Evolutionary conservation across 2,329 filamentous ascomycete genomes (phyloP), one percentile per base, ranked within the genome.

Genomic region (Neospermospora avenae): DNA sequence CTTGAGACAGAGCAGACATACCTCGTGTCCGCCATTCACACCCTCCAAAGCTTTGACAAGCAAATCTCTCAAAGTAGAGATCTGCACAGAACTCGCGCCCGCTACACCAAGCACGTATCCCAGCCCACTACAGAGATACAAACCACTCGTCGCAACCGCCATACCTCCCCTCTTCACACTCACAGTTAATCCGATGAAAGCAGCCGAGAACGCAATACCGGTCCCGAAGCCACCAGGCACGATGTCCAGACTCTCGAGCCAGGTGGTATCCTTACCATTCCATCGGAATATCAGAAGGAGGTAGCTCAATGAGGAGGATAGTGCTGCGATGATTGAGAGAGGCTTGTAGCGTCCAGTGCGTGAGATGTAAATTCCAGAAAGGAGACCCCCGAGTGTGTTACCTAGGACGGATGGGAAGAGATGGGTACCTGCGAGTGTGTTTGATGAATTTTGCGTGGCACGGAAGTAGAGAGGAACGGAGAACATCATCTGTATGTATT

Each of bases 401-500:
- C 87, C 88, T 0, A 82, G 73, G 0, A 91, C 86, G 0, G 87
- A 84, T 0, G 88, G 88, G 42, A 90, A 78, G 0, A 91, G 75
- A 66, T 89, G 84, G 0, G 81, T 73, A 0, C 81, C 81, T 0
- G 87, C 85, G 1, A 76, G 74, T 0, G 86, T 84, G 46, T 81
- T 84, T 0, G 82, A 84, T 2, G 79, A 80, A 0, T 77, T 75
- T 4, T 80, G 75, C 0, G 86, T 86, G 0, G 87, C 81, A 59
- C 88, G 84, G 64, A 90, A 91, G 73, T 90, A 90, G 0, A 90
- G 72, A 0, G 88, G 88, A 0, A 90, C 80, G 0, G 81, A 80
- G 57, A 85, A 86, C 82, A 89, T 85, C 69, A 86, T 77, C 73
- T 79, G 61, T 10, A 31, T 31, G 0, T 5, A 31, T 6, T 31